phyloP scores from a whole-genome alignment of 768 basidiomycete genomes.

The Cystofilobasidium bisporidii region DNA sequence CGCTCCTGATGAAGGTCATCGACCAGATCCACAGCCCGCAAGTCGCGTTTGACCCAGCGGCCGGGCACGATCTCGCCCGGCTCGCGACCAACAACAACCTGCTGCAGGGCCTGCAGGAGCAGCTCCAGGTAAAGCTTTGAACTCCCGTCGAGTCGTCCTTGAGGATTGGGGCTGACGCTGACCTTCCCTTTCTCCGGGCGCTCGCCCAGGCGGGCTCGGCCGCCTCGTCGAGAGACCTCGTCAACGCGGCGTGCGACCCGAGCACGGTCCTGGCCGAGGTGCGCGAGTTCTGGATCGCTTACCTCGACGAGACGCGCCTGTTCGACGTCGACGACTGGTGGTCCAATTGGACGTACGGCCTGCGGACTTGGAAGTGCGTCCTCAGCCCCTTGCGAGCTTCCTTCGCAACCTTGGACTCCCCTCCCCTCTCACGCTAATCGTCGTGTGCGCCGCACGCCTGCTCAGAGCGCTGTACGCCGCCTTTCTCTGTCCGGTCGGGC shows the following conservation, averaged over 20 bases:
- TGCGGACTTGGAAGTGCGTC: slow-evolving; percentile 9
- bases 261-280: not conserved
- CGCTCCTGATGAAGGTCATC: not conserved
- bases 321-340: slow-evolving; percentile 6
- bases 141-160: not conserved
- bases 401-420: not conserved
- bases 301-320: slow-evolving; percentile 6
- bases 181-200: not conserved
- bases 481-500: slow-evolving; percentile 7
- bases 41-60: not conserved
- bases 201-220: not conserved
- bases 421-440: not conserved
- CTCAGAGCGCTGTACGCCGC: slow-evolving; percentile 11
- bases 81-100: not conserved
- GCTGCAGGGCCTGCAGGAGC: not conserved
- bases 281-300: slow-evolving; percentile 9
- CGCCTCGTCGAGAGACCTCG: not conserved
- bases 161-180: no score
- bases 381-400: no score
- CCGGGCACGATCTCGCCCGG: not conserved
- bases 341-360: slow-evolving; percentile 3
- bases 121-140: not conserved
- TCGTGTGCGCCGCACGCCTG: not conserved
- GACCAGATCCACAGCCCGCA: not conserved
- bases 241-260: not conserved